Conservation (phyloP, 768 basidiomycete species). For the Boletus rufocinnamomeus region DNA sequence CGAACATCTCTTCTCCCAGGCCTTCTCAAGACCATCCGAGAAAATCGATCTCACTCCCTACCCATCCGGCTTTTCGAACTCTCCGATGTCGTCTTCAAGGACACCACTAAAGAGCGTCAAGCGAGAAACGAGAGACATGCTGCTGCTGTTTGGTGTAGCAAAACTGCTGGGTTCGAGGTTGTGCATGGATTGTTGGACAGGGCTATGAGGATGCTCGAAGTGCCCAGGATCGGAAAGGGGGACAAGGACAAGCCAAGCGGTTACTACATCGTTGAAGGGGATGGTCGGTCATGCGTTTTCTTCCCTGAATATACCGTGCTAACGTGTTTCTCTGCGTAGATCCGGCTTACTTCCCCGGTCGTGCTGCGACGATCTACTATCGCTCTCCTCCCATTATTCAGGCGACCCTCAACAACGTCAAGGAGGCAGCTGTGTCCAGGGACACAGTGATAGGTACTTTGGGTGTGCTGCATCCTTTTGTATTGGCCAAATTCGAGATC, state of each 20-base stretch:
- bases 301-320: background rate
- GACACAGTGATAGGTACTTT: slow-evolving; percentile 86
- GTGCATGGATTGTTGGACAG: slow-evolving; percentile 94
- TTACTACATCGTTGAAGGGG: slow-evolving; percentile 88
- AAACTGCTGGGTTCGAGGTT: slow-evolving; percentile 95
- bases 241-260: slow-evolving; percentile 65
- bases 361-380: slow-evolving; percentile 91
- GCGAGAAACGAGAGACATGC: slow-evolving; percentile 87
- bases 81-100: slow-evolving; percentile 92
- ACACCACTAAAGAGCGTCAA: slow-evolving; percentile 72
- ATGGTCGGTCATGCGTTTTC: slow-evolving; percentile 55
- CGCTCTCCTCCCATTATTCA: slow-evolving; percentile 48
- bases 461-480: slow-evolving; percentile 91
- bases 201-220: slow-evolving; percentile 94
- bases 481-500: slow-evolving; percentile 92
- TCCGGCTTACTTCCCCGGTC: slow-evolving; percentile 91
- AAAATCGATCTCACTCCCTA: slow-evolving; percentile 91
- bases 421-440: slow-evolving; percentile 42
- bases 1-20: slow-evolving; percentile 95
- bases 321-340: slow-evolving; percentile 50
- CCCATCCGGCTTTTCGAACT: slow-evolving; percentile 95
- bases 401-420: slow-evolving; percentile 43
- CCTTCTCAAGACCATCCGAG: slow-evolving; percentile 93
- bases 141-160: slow-evolving; percentile 94
- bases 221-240: slow-evolving; percentile 69